These are phyloP conservation scores for Podaxis mareebaensis DNA, from an alignment of 768 basidiomycete species.

Conservation along the genomic window DNA sequence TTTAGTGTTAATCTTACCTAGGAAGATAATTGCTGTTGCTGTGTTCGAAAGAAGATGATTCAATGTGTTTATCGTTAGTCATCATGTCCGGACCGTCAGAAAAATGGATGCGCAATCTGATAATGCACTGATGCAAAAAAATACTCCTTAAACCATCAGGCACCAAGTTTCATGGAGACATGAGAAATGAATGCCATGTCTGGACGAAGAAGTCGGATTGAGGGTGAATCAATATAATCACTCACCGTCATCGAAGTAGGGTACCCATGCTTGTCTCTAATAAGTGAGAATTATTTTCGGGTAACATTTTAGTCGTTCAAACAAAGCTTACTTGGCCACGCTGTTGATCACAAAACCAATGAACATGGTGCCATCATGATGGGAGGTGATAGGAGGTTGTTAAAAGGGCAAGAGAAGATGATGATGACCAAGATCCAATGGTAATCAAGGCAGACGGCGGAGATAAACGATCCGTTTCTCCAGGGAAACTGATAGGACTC, in stretches of 20 bases:
- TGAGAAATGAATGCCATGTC: not conserved
- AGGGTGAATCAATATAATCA: slow-evolving; percentile 17
- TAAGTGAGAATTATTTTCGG: slow-evolving; percentile 5
- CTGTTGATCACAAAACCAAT: slow-evolving; percentile 29
- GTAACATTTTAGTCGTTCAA: slow-evolving; percentile 7
- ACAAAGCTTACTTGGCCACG: slow-evolving; percentile 55
- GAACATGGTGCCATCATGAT: not conserved
- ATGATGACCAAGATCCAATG: not conserved
- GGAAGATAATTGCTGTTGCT: slow-evolving; percentile 85
- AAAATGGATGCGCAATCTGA: not conserved
- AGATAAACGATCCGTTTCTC: not conserved
- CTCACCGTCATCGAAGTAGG: slow-evolving; percentile 83
- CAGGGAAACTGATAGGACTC: slow-evolving; percentile 29
- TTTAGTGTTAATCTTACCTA: slow-evolving; percentile 34
- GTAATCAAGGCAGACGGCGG: not conserved
- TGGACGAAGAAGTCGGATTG: not conserved
- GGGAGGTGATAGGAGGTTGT: not conserved
- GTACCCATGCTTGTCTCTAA: slow-evolving; percentile 79
- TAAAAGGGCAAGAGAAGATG: not conserved
- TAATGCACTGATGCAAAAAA: not conserved
- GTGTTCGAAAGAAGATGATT: slow-evolving; percentile 13
- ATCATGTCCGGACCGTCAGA: not conserved
- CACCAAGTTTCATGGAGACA: not conserved
- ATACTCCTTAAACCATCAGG: not conserved
- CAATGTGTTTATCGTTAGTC: slow-evolving; percentile 1